Percentiles rank a stretch among this genome's conserved stretches.
Evolutionary conservation across 73 alveolate genomes (phyloP).

Genomic region (Tetrahymena malaccensis): DNA sequence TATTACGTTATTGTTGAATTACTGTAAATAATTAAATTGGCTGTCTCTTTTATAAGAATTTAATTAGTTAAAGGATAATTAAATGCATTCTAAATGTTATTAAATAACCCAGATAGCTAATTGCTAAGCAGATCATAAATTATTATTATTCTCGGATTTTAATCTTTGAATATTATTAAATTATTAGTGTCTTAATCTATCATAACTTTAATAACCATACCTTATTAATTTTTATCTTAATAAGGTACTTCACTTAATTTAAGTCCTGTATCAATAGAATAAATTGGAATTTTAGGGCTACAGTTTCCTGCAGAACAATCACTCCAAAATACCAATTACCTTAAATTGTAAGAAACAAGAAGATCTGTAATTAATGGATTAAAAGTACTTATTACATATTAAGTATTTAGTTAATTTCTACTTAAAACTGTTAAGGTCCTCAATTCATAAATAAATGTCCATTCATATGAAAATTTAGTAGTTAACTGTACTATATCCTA

Average conservation of each 20-base stretch:
- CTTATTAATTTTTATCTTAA: not conserved
- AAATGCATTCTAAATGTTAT: not conserved
- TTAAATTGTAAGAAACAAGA: not conserved
- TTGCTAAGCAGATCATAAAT: not conserved
- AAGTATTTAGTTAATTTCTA: not conserved
- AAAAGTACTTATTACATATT: not conserved
- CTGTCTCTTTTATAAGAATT: not conserved
- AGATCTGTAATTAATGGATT: not conserved
- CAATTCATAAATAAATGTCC: not conserved
- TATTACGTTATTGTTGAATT: not conserved
- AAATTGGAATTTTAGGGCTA: not conserved
- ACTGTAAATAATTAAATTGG: not conserved
- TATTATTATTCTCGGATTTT: not conserved
- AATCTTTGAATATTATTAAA: not conserved
- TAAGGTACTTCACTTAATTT: not conserved
- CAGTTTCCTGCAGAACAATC: not conserved
- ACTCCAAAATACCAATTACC: not conserved
- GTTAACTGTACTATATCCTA: not conserved
- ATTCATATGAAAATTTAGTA: not conserved
- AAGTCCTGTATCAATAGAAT: not conserved
- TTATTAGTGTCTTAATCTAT: not conserved
- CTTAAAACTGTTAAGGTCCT: not conserved
- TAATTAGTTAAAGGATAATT: not conserved
- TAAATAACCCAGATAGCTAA: not conserved
- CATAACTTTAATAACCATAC: not conserved